Conservation (phyloP, 768 basidiomycete species). For the Agaricus subrufescens region DNA sequence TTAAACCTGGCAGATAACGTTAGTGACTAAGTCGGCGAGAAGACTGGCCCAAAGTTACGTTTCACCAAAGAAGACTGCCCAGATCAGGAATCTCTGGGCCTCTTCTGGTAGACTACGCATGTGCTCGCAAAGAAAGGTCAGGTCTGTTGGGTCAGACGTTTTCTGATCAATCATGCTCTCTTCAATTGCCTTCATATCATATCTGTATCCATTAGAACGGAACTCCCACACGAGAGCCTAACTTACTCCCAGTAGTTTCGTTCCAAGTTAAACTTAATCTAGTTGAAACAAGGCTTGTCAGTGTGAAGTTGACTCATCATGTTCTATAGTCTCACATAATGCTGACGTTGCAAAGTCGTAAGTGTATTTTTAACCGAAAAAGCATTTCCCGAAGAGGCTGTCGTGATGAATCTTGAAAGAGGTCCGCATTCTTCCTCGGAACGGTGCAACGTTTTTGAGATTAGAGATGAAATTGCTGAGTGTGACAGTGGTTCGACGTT, state of each 20-base stretch:
- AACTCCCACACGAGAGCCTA: not conserved
- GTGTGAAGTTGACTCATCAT: not conserved
- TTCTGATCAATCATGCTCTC: constrained; percentile 46
- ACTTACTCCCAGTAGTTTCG: constrained; percentile 63
- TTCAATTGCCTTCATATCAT: constrained; percentile 54
- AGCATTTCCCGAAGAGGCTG: constrained; percentile 62
- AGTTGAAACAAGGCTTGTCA: not conserved
- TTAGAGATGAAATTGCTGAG: constrained; percentile 51
- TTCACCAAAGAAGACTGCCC: constrained; percentile 72
- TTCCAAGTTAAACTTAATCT: constrained; percentile 67
- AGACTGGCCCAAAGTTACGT: constrained; percentile 38
- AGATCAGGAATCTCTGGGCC: constrained; percentile 60
- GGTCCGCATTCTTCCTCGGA: constrained; percentile 48
- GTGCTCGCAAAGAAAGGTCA: constrained; percentile 55
- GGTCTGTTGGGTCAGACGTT: constrained; percentile 56
- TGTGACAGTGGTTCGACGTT: constrained; percentile 55
- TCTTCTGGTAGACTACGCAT: constrained; percentile 59
- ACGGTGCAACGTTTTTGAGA: constrained; percentile 61
- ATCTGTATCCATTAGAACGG: constrained; percentile 28
- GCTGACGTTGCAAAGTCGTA: constrained; percentile 57
- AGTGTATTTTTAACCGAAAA: constrained; percentile 66
- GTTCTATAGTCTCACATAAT: constrained; percentile 38
- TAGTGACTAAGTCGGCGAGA: not conserved
- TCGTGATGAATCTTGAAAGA: constrained; percentile 51
- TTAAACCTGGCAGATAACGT: constrained; percentile 46